Evolutionary conservation across 1,284 basidiomycete genomes (phyloP).

Genomic region (Meira miltonrushii): DNA sequence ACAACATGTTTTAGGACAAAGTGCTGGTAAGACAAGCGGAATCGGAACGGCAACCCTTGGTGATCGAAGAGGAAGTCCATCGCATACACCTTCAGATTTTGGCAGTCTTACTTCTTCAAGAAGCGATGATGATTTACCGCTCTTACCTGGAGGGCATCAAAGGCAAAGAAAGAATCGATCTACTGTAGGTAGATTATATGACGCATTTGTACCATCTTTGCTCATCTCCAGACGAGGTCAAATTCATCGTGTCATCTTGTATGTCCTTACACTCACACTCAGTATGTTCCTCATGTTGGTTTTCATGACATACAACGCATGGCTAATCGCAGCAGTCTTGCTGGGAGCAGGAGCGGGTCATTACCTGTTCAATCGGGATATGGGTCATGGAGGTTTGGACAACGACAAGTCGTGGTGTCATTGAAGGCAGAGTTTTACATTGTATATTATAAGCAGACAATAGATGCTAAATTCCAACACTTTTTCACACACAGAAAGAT

Average conservation of each 20-base stretch:
- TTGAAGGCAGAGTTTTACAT: too few species aligned
- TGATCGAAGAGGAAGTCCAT: background rate
- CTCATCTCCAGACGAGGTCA: slow-evolving; percentile 4
- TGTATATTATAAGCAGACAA: too few species aligned
- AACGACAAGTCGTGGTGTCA: background rate
- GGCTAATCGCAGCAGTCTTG: slow-evolving; percentile 5
- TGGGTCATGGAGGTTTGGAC: background rate
- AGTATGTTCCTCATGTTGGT: slow-evolving; percentile 18
- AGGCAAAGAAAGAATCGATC: background rate
- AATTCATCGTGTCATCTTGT: slow-evolving; percentile 4
- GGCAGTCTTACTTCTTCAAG: background rate
- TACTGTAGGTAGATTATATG: background rate
- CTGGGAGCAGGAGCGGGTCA: slow-evolving; percentile 7
- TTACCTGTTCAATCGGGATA: slow-evolving; percentile 14
- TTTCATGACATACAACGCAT: slow-evolving; percentile 16
- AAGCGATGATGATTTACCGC: slow-evolving; percentile 3
- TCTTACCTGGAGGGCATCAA: background rate
- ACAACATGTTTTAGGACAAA: background rate
- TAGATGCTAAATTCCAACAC: too few species aligned
- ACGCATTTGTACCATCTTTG: background rate
- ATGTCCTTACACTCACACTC: slow-evolving; percentile 8
- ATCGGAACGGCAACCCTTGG: background rate
- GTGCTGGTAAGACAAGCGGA: background rate
- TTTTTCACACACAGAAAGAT: too few species aligned
- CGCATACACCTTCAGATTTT: background rate